A percentile compares a stretch with the other conserved stretches of the same genome.
These are phyloP conservation scores for Xylogone sp. DNA, from an alignment of 2,329 filamentous ascomycete genomes.

Conservation along the genomic window DNA sequence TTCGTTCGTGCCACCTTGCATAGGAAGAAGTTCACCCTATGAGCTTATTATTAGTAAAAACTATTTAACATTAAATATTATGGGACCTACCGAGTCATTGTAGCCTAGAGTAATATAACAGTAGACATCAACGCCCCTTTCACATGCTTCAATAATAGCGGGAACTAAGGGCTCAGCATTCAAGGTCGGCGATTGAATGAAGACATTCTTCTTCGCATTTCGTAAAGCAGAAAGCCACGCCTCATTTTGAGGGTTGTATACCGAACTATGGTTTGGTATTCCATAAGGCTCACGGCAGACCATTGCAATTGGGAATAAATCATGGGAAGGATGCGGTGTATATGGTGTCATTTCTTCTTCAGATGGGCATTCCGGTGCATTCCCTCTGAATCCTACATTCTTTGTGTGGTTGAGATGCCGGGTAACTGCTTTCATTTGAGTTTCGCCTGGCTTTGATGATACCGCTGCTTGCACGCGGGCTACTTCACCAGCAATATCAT, in stretches of 20 bases:
- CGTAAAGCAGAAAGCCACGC: slow-evolving; percentile 68
- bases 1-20: slow-evolving; percentile 74
- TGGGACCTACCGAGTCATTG: slow-evolving; percentile 59
- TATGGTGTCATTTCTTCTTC: slow-evolving; percentile 64
- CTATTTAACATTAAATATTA: slow-evolving; percentile 1
- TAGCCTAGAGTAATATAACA: slow-evolving; percentile 76
- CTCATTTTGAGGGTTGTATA: slow-evolving; percentile 69
- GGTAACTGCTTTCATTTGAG: slow-evolving; percentile 53
- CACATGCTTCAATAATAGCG: slow-evolving; percentile 60
- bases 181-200: slow-evolving; percentile 75
- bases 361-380: slow-evolving; percentile 49
- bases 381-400: slow-evolving; percentile 44
- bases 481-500: slow-evolving; percentile 56
- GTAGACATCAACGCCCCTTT: slow-evolving; percentile 62
- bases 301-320: slow-evolving; percentile 65
- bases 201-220: slow-evolving; percentile 60
- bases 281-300: slow-evolving; percentile 68
- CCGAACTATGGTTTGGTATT: slow-evolving; percentile 53
- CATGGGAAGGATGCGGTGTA: slow-evolving; percentile 47
- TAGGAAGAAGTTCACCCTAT: slow-evolving; percentile 68
- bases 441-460: slow-evolving; percentile 45
- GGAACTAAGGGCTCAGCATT: slow-evolving; percentile 67
- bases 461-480: slow-evolving; percentile 56
- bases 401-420: slow-evolving; percentile 63
- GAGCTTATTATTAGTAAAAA: slow-evolving; percentile 1